phyloP scores from a whole-genome alignment of 169 alveolate species.

The Plasmodium chabaudi region DNA sequence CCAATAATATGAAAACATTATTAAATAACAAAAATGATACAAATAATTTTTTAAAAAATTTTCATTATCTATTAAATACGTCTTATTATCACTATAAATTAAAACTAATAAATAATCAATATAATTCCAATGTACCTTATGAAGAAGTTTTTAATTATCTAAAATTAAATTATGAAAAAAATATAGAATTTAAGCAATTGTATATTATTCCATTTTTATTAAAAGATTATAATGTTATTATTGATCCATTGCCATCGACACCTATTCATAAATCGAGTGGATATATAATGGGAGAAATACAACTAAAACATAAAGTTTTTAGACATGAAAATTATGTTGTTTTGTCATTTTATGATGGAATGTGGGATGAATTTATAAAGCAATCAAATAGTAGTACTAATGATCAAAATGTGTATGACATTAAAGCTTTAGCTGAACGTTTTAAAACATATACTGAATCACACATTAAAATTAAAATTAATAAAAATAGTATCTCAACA shows the following conservation, averaged over 20 bases:
- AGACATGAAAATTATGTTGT: constrained; percentile 57
- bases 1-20: background rate
- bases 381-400: background rate
- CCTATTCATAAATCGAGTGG: constrained; percentile 76
- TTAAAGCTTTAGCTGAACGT: constrained; percentile 66
- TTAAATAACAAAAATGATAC: constrained; percentile 6
- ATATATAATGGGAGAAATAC: constrained; percentile 74
- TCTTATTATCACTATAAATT: constrained; percentile 68
- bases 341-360: constrained; percentile 68
- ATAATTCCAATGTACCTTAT: constrained; percentile 60
- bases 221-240: constrained; percentile 60
- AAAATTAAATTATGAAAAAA: constrained; percentile 71
- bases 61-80: constrained; percentile 51
- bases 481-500: constrained; percentile 6
- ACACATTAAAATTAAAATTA: constrained; percentile 60
- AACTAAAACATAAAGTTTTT: constrained; percentile 71
- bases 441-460: constrained; percentile 62
- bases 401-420: constrained; percentile 9
- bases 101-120: constrained; percentile 65
- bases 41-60: constrained; percentile 44
- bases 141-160: constrained; percentile 67
- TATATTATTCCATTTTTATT: constrained; percentile 68
- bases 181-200: constrained; percentile 54
- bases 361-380: constrained; percentile 67
- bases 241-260: constrained; percentile 64